Evolutionary conservation across 306 rosid species (phyloP).

Genomic region (Cucumis cinereus): DNA sequence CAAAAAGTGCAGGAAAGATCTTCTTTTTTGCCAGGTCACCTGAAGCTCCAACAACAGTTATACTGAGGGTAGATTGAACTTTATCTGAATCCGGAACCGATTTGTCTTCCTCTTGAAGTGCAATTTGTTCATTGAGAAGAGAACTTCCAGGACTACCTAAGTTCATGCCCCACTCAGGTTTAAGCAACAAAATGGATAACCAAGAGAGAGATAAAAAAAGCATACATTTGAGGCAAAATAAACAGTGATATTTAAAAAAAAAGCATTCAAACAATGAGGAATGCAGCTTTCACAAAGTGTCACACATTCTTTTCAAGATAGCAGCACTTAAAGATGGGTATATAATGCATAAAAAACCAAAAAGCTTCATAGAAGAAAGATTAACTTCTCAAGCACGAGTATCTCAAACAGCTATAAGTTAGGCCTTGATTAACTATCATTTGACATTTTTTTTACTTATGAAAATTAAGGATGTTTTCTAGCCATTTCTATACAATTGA

Average conservation of each 20-base stretch:
- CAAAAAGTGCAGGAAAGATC: conserved; percentile 95
- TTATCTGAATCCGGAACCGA: conserved; percentile 29
- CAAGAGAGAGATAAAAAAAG: neutral
- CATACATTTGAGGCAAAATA: neutral
- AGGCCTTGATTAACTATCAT: neutral
- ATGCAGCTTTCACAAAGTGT: neutral
- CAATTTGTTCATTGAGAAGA: conserved; percentile 28
- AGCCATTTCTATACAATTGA: neutral
- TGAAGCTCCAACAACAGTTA: conserved; percentile 93
- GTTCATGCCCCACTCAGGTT: conserved; percentile 14
- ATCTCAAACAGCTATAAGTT: neutral
- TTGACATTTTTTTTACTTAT: neutral
- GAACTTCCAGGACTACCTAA: conserved; percentile 48
- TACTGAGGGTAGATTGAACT: conserved; percentile 48
- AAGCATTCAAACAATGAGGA: neutral
- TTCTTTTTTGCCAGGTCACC: conserved; percentile 98
- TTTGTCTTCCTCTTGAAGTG: conserved; percentile 23
- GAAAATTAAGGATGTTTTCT: neutral
- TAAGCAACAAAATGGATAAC: conserved; percentile 7
- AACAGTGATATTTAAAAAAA: neutral
- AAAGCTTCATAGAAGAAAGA: neutral
- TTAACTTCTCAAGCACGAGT: neutral
- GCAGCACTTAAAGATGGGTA: neutral
- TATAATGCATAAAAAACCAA: neutral
- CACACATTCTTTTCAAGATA: neutral